phyloP scores from a whole-genome alignment of 805 yeast species.

The Zygosaccharomyces bisporus region DNA sequence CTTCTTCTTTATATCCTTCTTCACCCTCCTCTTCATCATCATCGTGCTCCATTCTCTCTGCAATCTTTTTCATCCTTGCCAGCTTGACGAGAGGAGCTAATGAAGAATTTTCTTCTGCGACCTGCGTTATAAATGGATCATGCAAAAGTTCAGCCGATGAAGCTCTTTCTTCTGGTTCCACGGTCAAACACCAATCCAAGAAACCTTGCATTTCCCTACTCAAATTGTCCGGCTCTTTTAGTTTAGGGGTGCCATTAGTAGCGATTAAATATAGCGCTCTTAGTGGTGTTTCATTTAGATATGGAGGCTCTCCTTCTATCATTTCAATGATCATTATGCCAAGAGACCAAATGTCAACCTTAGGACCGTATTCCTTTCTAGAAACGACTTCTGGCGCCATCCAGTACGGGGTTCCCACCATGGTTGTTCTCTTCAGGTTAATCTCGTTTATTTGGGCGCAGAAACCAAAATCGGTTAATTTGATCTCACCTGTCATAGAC shows the following conservation, averaged over 20 bases:
- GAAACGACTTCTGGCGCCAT: constrained; percentile 99
- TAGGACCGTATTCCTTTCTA: constrained; percentile 91
- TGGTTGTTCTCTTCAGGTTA: constrained; percentile 86
- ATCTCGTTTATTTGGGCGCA: constrained; percentile 89
- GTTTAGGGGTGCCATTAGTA: constrained; percentile 91
- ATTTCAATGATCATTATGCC: constrained; percentile 98
- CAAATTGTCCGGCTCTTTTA: constrained; percentile 82
- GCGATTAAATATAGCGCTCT: constrained; percentile 92
- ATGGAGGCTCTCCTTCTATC: constrained; percentile 99
- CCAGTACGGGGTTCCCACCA: constrained; percentile 99
- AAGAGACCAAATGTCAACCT: constrained; percentile 95
- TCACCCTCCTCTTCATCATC: constrained; percentile 15
- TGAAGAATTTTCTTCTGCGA: constrained; percentile 55
- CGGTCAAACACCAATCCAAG: constrained; percentile 73
- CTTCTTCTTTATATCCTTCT: constrained; percentile 4
- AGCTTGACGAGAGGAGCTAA: constrained; percentile 72
- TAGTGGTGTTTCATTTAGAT: constrained; percentile 91
- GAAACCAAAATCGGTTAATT: constrained; percentile 92
- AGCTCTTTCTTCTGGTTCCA: constrained; percentile 76
- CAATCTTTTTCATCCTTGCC: constrained; percentile 63
- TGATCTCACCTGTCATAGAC: constrained; percentile 80
- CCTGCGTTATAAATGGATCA: constrained; percentile 57
- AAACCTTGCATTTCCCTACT: constrained; percentile 64
- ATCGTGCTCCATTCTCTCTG: constrained; percentile 37
- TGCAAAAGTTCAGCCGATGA: constrained; percentile 67